Evolutionary conservation across 2,329 filamentous ascomycete species (phyloP), one percentile per base, ranked within the genome.

Genomic region (Hawksworthiomyces lignivorus): DNA sequence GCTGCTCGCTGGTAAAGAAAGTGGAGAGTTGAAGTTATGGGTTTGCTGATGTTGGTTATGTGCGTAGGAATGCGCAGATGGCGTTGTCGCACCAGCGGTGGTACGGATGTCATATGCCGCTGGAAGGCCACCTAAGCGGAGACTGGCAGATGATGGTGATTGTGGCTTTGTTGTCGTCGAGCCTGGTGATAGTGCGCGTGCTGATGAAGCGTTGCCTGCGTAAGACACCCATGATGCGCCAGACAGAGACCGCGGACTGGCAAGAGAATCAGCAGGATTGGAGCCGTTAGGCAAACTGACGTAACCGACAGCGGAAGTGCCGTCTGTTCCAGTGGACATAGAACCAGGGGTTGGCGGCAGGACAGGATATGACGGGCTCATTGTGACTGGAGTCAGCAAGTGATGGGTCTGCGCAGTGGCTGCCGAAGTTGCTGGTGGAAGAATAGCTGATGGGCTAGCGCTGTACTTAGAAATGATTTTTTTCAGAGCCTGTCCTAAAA

Each of bases 381-480:
- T 49, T 10, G 57, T 63, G 37, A 59, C 51, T 3, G 68, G 61
- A 1, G 62, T 62, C 48, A 70, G 56, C 50, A 72, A 56, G 47
- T 61, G 67, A 27, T 62, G 52, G 1, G 62, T 58, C 1, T 47
- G 51, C 15, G 44, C 48, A 7, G 53, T 19, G 3, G 21, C 17
- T 1, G 44, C 47, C 3, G 56, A 48, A 4, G 48, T 32, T 2
- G 48, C 37, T 1, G 51, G 54, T 4, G 62, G 57, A 28, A 63
- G 45, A 4, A 59, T 59, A 49, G 62, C 61, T 47, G 61, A 62
- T 2, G 67, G 67, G 48, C 60, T 70, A n/a, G 70, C 70, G 55
- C 70, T 75, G 60, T 97, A 98, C 83, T 98, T 98, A 56, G 87
- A 82, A 59, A 98, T 94, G 56, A 98, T 97, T 71, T 98, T 98